Conservation (phyloP, 306 rosid species). For the Morella rubra region DNA sequence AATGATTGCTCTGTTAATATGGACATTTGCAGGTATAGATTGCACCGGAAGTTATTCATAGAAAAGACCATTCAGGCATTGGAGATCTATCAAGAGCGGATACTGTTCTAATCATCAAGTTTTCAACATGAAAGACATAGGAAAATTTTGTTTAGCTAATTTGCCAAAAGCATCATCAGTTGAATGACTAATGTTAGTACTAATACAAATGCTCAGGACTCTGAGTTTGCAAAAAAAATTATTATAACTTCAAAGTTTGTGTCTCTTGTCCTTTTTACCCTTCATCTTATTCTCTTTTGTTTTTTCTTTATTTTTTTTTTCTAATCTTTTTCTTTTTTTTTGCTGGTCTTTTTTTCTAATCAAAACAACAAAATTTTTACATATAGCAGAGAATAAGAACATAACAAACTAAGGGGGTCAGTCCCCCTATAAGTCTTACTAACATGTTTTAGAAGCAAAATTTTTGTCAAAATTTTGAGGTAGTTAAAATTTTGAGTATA, state of each 20-base stretch:
- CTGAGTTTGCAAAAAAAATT: neutral
- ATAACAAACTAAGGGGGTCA: no score
- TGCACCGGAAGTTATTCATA: slow-evolving; percentile 71
- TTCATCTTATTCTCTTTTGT: neutral
- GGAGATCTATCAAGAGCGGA: slow-evolving; percentile 72
- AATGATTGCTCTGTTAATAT: slow-evolving; percentile 19
- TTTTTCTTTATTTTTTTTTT: no score
- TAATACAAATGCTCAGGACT: neutral
- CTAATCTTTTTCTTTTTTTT: no score
- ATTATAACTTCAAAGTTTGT: no score
- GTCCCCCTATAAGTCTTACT: no score
- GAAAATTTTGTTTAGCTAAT: slow-evolving; percentile 32
- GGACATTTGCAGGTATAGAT: slow-evolving; percentile 66
- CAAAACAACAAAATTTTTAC: no score
- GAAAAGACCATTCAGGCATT: slow-evolving; percentile 71
- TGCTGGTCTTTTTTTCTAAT: no score
- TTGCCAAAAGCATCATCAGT: neutral
- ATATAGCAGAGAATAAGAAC: no score
- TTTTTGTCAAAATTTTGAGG: no score
- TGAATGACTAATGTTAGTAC: neutral
- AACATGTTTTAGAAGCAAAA: no score
- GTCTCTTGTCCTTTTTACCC: neutral
- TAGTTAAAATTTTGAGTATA: no score
- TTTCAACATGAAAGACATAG: slow-evolving; percentile 16
- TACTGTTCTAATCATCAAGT: slow-evolving; percentile 50